Evolutionary conservation across 257 asterid genomes (phyloP).

Genomic region (Buddleja alternifolia): DNA sequence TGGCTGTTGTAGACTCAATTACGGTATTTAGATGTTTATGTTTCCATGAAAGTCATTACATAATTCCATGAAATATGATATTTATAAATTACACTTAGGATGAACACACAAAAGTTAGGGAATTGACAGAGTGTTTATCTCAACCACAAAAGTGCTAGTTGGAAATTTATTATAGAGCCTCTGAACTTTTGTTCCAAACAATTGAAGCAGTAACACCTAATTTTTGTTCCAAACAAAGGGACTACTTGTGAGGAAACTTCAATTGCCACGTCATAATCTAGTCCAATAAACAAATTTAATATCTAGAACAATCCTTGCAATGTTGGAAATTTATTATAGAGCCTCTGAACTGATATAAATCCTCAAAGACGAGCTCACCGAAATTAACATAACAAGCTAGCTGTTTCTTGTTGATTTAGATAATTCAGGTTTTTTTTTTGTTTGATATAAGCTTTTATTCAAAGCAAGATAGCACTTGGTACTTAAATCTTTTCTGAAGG

Average conservation of each 20-base stretch:
- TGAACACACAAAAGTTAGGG: not conserved
- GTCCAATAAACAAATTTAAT: not conserved
- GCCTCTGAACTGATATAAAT: not conserved
- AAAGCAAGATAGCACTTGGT: too few species aligned
- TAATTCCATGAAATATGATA: too few species aligned
- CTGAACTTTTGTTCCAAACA: too few species aligned
- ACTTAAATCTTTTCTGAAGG: too few species aligned
- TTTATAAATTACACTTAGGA: not conserved
- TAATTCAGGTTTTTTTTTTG: too few species aligned
- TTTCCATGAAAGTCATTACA: too few species aligned
- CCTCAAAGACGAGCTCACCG: not conserved
- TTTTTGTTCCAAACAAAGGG: not conserved
- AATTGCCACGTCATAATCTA: not conserved
- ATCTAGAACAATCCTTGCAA: not conserved
- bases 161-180: too few species aligned
- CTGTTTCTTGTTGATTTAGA: too few species aligned
- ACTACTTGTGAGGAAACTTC: not conserved
- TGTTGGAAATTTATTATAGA: not conserved
- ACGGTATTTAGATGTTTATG: too few species aligned
- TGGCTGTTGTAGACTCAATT: too few species aligned
- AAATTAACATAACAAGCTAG: too few species aligned
- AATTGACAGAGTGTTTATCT: not conserved
- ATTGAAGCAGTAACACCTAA: not conserved
- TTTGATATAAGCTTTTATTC: too few species aligned
- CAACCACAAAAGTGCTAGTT: not conserved